Base-by-base conservation (phyloP, 2,329 filamentous ascomycete genomes). In the Xylariaceae sp. region DNA sequence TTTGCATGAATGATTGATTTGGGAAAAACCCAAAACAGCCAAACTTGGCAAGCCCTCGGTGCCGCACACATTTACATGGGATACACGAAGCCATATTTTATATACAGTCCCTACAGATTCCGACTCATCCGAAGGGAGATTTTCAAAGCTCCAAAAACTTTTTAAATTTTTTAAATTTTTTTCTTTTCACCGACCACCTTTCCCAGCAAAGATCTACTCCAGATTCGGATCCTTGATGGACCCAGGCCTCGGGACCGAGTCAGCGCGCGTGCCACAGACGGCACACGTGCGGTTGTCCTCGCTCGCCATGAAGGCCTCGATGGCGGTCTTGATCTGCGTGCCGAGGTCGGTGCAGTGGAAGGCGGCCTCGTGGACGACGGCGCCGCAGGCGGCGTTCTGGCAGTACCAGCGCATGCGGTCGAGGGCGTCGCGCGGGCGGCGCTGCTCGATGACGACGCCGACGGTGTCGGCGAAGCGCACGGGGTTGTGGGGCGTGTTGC, bases 401-500 rank as follows among this genome's bases (percentile, higher is more conserved):
- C 94, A 97, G 74, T 97, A 97, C 92, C 91, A 97, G 60, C 90
- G 78, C 81, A 97, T 80, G 53, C 80, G 80, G 76, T 97, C 92
- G 54, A 91, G 61, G 31, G 83, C 84, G 3, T 73, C 83, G 40
- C 79, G 74, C 0, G 89, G 88, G 8, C 94, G 79, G 41, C 83
- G 82, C 77, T 95, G 89, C 77, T 97, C 92, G 55, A 97, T 77
- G 35, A 97, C 92, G 48, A 97, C 79, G 34, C 92, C 92, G n/a
- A 97, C 90, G 0, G 92, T 96, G 73, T 95, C 78, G 67, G 87
- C 88, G 73, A 96, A 97, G 55, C 92, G 84, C 35, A 97, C 89
- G 0, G 94, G 92, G 72, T 95, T 96, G 74, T 97, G 92, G 30
- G 92, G 92, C n/a, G 88, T 94, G 72, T 96, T 91, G n/a, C 86